Base-by-base conservation (phyloP, 2,329 filamentous ascomycete species). In the Zasmidium cellare region DNA sequence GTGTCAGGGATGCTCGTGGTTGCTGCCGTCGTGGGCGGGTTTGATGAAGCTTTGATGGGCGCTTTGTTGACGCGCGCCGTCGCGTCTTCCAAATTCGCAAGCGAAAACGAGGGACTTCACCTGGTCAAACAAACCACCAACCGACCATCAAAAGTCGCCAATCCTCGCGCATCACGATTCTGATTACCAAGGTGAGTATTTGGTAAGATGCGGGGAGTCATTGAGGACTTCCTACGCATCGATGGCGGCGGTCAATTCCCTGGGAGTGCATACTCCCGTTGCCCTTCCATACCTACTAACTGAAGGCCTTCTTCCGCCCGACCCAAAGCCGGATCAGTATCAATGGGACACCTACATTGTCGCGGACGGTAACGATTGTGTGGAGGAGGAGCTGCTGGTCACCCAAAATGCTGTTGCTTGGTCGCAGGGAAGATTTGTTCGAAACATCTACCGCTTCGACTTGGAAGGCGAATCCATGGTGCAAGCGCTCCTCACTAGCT, bases 211-310 rank as follows among this genome's bases (percentile, higher is more conserved):
- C 61, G 6, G 35, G 5, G 35, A 41, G 35, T 5, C 35, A 28
- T 59, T 20, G 44, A 41, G 16, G 46, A 53, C 50, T 35, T 9
- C 14, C 38, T 38, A 12, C 11, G 19, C 9, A 51, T 53, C 25
- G 56, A 99, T 99, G 96, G 93, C 93, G 67, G 87, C 89, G 72
- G 86, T 97, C 77, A 90, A 86, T 75, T 97, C 93, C 64, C 84
- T 97, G 70, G 94, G 94, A 74, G 82, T 96, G 71, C 93, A 97
- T 79, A 87, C 89, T 77, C 92, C 96, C 60, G 85, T 89, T 60
- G 92, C 89, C 64, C 82, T 97, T 63, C 86, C 85, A 61, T 91
- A 94, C 79, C 87, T 96, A 63, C 84, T 96, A 66, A 82, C 87
- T 66, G 92, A 97, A 75, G 84, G 86, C 57, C 82, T 96, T 44